These are phyloP conservation scores for Lichenothelia convexa DNA, from an alignment of 495 filamentous ascomycete species.

Conservation along the genomic window DNA sequence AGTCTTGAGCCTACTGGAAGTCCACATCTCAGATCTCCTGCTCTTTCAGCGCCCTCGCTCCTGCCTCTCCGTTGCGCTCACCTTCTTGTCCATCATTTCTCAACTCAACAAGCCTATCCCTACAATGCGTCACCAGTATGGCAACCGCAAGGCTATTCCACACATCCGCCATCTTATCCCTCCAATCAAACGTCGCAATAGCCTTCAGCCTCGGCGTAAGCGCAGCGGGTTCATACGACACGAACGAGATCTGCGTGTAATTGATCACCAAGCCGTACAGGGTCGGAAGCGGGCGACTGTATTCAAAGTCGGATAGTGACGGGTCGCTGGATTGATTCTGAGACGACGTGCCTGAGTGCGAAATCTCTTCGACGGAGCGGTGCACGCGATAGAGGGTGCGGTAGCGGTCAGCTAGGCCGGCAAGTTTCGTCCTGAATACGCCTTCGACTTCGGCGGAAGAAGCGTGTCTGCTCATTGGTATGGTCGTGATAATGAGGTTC, in stretches of 20 bases:
- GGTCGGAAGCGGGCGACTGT: constrained; percentile 13
- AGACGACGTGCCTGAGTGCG: too few relatives aligned
- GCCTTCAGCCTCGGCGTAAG: constrained; percentile 7
- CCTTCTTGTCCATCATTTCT: constrained; percentile 2
- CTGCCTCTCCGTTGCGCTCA: too few relatives aligned
- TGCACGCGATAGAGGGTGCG: constrained; percentile 10
- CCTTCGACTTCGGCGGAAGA: constrained; percentile 4
- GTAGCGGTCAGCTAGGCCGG: constrained; percentile 8
- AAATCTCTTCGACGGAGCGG: constrained; percentile 9
- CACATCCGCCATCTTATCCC: constrained; percentile 17
- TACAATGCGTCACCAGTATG: constrained; percentile 17
- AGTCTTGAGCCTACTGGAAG: too few relatives aligned
- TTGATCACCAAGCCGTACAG: constrained; percentile 18
- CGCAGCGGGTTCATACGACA: constrained; percentile 12
- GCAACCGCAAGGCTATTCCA: constrained; percentile 22
- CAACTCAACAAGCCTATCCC: constrained; percentile 13
- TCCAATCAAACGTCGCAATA: constrained; percentile 17
- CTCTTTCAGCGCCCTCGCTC: too few relatives aligned
- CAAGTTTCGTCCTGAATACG: constrained; percentile 10
- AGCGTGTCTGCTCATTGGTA: constrained; percentile 3
- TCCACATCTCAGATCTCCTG: too few relatives aligned
- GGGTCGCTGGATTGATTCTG: background rate
- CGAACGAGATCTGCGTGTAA: constrained; percentile 17
- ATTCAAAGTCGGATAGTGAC: background rate
- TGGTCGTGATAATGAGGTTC: constrained; percentile 10